Evolutionary conservation across 352 stramenopile genomes (phyloP).

Genomic region (Phytophthora sojae): DNA sequence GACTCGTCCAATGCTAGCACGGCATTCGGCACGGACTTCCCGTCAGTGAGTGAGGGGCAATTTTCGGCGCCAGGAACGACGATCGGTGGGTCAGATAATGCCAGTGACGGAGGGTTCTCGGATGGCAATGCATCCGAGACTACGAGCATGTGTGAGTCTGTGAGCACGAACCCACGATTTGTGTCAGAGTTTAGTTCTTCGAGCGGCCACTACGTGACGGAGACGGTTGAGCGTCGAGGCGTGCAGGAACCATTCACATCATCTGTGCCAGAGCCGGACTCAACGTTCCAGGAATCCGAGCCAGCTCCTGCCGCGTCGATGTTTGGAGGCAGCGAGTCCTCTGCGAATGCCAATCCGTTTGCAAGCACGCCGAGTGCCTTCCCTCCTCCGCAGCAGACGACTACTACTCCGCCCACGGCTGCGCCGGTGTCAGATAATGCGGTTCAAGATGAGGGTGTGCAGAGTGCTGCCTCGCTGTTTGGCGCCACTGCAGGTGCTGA

Average conservation of each 20-base stretch:
- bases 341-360: conserved; percentile 56
- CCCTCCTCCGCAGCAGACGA: conserved; percentile 23
- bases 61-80: conserved; percentile 69
- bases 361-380: conserved; percentile 43
- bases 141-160: conserved; percentile 59
- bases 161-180: conserved; percentile 44
- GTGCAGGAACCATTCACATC: conserved; percentile 34
- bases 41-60: conserved; percentile 77
- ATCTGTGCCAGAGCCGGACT: conserved; percentile 36
- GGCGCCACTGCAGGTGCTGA: conserved; percentile 51
- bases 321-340: conserved; percentile 34
- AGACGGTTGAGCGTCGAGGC: conserved; percentile 29
- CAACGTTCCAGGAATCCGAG: conserved; percentile 26
- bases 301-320: conserved; percentile 20
- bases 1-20: conserved; percentile 81
- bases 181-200: conserved; percentile 47
- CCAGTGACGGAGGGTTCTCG: conserved; percentile 64
- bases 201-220: conserved; percentile 48
- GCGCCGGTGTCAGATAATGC: not conserved
- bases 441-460: conserved; percentile 34
- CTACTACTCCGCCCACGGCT: conserved; percentile 14
- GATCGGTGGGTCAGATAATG: conserved; percentile 67
- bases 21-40: conserved; percentile 78
- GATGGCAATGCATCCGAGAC: conserved; percentile 68
- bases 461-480: conserved; percentile 71